Evolutionary conservation across 306 rosid species (phyloP).

Genomic region (Cicer arietinum): DNA sequence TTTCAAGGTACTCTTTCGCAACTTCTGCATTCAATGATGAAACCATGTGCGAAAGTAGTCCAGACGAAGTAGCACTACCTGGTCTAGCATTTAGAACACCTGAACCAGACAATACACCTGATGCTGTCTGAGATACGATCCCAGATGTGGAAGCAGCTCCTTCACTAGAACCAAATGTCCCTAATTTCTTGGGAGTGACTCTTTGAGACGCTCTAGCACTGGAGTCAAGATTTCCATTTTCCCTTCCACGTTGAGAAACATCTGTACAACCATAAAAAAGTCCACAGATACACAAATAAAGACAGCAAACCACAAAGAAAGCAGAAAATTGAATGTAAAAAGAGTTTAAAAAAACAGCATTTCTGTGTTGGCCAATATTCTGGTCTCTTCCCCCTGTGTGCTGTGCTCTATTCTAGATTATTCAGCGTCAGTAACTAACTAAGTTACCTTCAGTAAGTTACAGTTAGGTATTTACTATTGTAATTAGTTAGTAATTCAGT

Average conservation of each 20-base stretch:
- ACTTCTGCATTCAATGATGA: conserved; percentile 92
- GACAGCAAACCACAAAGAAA: conserved; percentile 32
- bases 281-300: conserved; percentile 36
- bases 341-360: not conserved
- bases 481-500: not conserved
- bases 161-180: conserved; percentile 68
- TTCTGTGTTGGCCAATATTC: conserved; percentile 14
- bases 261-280: conserved; percentile 60
- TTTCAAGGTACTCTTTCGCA: conserved; percentile 92
- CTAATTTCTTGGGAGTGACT: conserved; percentile 70
- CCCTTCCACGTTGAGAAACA: conserved; percentile 95
- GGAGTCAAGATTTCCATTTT: conserved; percentile 80
- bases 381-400: not conserved
- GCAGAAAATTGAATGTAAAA: not conserved
- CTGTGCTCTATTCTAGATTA: not conserved
- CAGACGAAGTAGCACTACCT: conserved; percentile 97
- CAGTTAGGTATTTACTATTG: conserved; percentile 2
- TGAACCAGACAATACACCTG: conserved; percentile 98
- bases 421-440: not conserved
- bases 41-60: conserved; percentile 94
- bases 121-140: conserved; percentile 92
- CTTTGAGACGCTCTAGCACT: conserved; percentile 74
- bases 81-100: conserved; percentile 99
- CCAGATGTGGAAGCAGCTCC: conserved; percentile 89
- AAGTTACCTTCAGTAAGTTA: not conserved